Evolutionary conservation across 768 basidiomycete genomes (phyloP).

Genomic region (Rhodotorula babjevae): DNA sequence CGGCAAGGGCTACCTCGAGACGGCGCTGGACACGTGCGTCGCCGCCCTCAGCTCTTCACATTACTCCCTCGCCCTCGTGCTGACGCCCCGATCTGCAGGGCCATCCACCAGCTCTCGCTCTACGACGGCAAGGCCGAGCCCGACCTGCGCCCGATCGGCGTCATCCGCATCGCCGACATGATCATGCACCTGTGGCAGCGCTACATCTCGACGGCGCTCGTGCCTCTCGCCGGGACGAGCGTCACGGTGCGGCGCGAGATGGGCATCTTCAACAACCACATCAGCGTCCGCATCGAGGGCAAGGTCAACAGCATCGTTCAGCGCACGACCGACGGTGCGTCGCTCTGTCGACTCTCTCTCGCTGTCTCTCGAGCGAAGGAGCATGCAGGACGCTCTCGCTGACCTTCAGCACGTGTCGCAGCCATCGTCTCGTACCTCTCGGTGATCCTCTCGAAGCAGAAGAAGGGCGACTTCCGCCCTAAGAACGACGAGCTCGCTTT

Average conservation of each 20-base stretch:
- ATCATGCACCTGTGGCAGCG: slow-evolving; percentile 96
- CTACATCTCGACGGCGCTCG: slow-evolving; percentile 81
- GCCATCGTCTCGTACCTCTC: slow-evolving; percentile 71
- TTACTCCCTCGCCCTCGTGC: rapidly evolving
- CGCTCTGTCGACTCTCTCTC: neutral
- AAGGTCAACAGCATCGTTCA: slow-evolving; percentile 74
- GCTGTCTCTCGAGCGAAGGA: no score
- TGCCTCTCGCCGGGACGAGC: slow-evolving; percentile 71
- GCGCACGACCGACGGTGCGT: slow-evolving; percentile 71
- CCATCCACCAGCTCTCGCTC: slow-evolving; percentile 64
- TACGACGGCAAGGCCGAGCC: slow-evolving; percentile 76
- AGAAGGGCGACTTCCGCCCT: slow-evolving; percentile 94
- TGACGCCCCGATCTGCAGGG: slow-evolving; percentile 51
- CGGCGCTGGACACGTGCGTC: slow-evolving; percentile 86
- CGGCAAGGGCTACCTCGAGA: slow-evolving; percentile 75
- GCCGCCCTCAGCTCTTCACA: neutral
- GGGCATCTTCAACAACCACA: slow-evolving; percentile 84
- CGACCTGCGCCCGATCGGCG: slow-evolving; percentile 61
- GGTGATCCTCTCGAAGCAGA: slow-evolving; percentile 77
- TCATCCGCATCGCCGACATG: slow-evolving; percentile 70
- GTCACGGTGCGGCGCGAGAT: slow-evolving; percentile 87
- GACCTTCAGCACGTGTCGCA: slow-evolving; percentile 42
- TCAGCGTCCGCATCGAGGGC: slow-evolving; percentile 76
- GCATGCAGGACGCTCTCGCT: neutral
- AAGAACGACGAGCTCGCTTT: slow-evolving; percentile 93